Conservation (phyloP, 345 rosid genomes). For the Cardamine occulta region DNA sequence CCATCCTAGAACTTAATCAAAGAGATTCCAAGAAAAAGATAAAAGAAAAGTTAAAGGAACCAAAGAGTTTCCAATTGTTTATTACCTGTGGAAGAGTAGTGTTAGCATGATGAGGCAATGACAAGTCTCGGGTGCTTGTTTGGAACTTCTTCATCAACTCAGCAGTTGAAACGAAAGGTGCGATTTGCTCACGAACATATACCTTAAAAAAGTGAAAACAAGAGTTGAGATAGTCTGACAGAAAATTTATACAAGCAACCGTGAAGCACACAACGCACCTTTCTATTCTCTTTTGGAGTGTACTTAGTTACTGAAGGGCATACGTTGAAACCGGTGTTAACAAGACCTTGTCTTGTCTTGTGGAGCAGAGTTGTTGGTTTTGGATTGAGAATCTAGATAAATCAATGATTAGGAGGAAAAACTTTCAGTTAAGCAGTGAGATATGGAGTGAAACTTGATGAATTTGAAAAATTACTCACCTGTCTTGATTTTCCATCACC, state of each 20-base stretch:
- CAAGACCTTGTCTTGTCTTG: constrained; percentile 77
- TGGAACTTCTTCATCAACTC: constrained; percentile 90
- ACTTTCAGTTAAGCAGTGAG: constrained; percentile 16
- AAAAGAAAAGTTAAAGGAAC: background rate
- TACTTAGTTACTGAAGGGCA: constrained; percentile 52
- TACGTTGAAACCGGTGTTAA: constrained; percentile 49
- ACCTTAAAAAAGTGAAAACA: constrained; percentile 27
- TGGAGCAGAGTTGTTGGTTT: constrained; percentile 74
- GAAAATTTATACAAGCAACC: constrained; percentile 1
- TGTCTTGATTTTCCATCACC: constrained; percentile 90
- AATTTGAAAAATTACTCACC: constrained; percentile 47
- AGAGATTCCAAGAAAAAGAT: constrained; percentile 17
- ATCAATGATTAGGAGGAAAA: constrained; percentile 5
- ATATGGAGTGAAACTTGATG: background rate
- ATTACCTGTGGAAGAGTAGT: constrained; percentile 38
- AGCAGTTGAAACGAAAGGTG: constrained; percentile 54
- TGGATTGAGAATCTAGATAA: constrained; percentile 76
- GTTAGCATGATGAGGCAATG: constrained; percentile 51
- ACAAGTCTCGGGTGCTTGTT: constrained; percentile 78
- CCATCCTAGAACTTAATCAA: constrained; percentile 14
- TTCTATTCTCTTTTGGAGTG: constrained; percentile 68
- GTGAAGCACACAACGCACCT: constrained; percentile 53
- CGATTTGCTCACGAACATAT: constrained; percentile 39
- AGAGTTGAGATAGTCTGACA: constrained; percentile 22
- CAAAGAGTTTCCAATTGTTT: background rate